Percentiles rank a stretch among this genome's conserved stretches.
These are phyloP conservation scores for Rutstroemia sp. DNA, from an alignment of 2,329 filamentous ascomycete species.

Conservation along the genomic window DNA sequence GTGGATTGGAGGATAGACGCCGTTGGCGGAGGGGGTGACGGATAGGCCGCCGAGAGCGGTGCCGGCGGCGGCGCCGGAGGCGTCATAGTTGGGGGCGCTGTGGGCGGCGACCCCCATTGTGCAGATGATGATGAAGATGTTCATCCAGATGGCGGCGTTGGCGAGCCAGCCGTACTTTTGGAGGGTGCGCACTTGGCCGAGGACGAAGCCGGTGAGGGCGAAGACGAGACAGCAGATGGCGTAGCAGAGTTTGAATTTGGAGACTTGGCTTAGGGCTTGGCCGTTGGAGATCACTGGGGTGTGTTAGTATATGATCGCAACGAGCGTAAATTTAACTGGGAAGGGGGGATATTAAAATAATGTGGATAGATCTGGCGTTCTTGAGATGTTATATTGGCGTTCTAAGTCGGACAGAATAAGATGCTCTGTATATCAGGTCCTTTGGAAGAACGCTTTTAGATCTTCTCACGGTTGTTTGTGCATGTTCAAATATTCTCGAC, in stretches of 20 bases:
- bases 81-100: constrained; percentile 30
- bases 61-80: constrained; percentile 13
- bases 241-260: constrained; percentile 18
- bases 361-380: background rate
- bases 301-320: too few species aligned
- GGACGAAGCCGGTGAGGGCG: constrained; percentile 23
- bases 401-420: too few species aligned
- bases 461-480: too few species aligned
- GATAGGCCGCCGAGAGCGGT: constrained; percentile 9
- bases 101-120: constrained; percentile 27
- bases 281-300: too few species aligned
- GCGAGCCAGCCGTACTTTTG: constrained; percentile 25
- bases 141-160: constrained; percentile 25
- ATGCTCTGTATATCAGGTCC: too few species aligned
- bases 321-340: too few species aligned
- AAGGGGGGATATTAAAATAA: too few species aligned
- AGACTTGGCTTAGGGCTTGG: constrained; percentile 13
- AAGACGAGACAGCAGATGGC: constrained; percentile 25
- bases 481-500: too few species aligned
- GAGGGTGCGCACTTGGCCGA: constrained; percentile 27
- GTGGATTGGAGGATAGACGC: constrained; percentile 12
- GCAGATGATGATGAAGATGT: constrained; percentile 27
- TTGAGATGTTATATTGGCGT: background rate
- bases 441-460: too few species aligned
- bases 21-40: constrained; percentile 13